Base-by-base conservation (phyloP, 768 basidiomycete species). In the Mrakia blollopis region DNA sequence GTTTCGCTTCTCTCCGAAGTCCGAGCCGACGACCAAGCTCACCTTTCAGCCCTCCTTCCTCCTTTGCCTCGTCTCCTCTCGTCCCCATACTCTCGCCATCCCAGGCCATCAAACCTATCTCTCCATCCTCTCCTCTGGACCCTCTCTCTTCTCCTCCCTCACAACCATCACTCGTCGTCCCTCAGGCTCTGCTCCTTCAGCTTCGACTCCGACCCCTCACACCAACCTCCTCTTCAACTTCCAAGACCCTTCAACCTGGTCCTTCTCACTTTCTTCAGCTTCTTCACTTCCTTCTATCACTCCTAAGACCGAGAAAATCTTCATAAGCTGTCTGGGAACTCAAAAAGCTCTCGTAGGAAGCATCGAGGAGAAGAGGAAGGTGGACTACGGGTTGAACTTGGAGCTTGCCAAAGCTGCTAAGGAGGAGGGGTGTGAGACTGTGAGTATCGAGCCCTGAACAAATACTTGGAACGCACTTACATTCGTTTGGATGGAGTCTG, bases 271-370 rank as follows among this genome's bases (percentile, higher is more conserved):
- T 61, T 60, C 60, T 3, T 79, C 78, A n/a, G n/a, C n/a, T 70
- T 0, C 78, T 80, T 71, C 77, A 79, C 30, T 72, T 61, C 62
- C 60, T 3, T 79, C 78, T 1, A 70, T 76, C 0, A 79, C 35
- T 0, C 62, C 57, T 25, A 25, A 60, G 32, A 68, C 67, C 23
- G 23, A 37, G 30, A 30, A 35, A 6, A 60, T 70, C 0, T 82
- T 81, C 60, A 77, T 82, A 21, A 79, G 78, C n/a, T 81, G 81
- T 78, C 61, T 83, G 5, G 83, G 83, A 9, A 82, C 82, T 5
- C 82, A 82, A 14, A 79, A 78, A 21, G 82, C 79, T 7, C 41
- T 32, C 3, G 83, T 81, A 5, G 83, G 83, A 6, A 77, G 80
- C 11, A 44, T 81, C 16, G 81, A 75, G 25, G 67, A 80, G 13